These are phyloP conservation scores for Quillaja saponaria DNA, from an alignment of 306 rosid species.

Conservation along the genomic window DNA sequence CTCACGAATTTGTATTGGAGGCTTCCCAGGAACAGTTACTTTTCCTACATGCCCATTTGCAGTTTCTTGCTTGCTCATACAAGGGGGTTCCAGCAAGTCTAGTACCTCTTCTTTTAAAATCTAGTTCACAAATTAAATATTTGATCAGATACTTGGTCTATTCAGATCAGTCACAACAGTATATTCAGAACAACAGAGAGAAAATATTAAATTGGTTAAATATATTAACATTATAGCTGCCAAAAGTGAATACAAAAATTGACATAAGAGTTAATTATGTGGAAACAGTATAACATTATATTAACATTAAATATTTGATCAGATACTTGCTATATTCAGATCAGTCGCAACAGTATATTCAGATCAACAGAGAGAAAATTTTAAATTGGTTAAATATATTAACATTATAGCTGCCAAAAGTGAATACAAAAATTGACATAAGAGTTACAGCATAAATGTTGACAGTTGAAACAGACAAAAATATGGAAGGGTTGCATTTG, in stretches of 20 bases:
- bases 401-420: too few relatives aligned
- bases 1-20: conserved; percentile 99
- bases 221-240: too few relatives aligned
- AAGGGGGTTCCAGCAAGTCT: conserved; percentile 86
- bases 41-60: conserved; percentile 81
- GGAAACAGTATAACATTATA: too few relatives aligned
- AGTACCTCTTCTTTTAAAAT: conserved; percentile 97
- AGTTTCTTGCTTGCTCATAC: conserved; percentile 73
- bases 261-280: too few relatives aligned
- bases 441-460: too few relatives aligned
- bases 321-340: conserved; percentile 39
- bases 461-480: too few relatives aligned
- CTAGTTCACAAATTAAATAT: conserved; percentile 49
- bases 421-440: too few relatives aligned
- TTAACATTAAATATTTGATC: conserved; percentile 38
- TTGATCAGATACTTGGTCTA: conserved; percentile 39
- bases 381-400: too few relatives aligned
- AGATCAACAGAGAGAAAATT: not conserved
- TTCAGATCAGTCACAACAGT: not conserved
- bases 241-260: too few relatives aligned
- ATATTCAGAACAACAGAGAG: not conserved
- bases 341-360: not conserved
- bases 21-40: conserved; percentile 70
- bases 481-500: too few relatives aligned
- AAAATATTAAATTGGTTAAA: too few relatives aligned